These are phyloP conservation scores for Alopecurus myosuroides DNA, from an alignment of 176 grass and related monocot genomes.

Conservation along the genomic window DNA sequence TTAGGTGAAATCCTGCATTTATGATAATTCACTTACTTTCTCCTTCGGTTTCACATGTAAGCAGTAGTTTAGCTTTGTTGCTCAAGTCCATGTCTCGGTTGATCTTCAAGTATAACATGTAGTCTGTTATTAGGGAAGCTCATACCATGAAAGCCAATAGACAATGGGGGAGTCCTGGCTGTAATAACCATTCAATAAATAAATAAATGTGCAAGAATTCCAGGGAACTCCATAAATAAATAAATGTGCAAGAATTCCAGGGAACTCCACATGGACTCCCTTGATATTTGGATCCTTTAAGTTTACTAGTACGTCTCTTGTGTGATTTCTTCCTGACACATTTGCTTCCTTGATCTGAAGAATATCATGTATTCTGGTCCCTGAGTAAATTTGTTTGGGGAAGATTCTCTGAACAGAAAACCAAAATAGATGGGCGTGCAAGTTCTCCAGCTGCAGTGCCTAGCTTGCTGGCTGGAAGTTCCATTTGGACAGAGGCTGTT, in stretches of 20 bases:
- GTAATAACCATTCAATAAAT: not conserved
- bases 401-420: not conserved
- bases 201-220: not conserved
- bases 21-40: conserved; percentile 7
- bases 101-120: not conserved
- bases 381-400: not conserved
- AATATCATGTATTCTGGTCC: not conserved
- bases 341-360: not conserved
- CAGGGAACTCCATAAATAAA: not conserved
- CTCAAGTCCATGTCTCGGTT: not conserved
- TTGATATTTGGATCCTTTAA: not conserved
- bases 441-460: too few relatives aligned
- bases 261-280: not conserved
- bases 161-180: not conserved
- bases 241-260: not conserved
- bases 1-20: conserved; percentile 2
- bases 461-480: too few relatives aligned
- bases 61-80: not conserved
- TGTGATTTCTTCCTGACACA: too few relatives aligned
- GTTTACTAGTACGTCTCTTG: not conserved
- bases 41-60: not conserved
- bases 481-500: too few relatives aligned
- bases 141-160: not conserved
- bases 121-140: not conserved
- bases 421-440: not conserved